Conservation (phyloP, 257 asterid genomes). For the Eucommia ulmoides region DNA sequence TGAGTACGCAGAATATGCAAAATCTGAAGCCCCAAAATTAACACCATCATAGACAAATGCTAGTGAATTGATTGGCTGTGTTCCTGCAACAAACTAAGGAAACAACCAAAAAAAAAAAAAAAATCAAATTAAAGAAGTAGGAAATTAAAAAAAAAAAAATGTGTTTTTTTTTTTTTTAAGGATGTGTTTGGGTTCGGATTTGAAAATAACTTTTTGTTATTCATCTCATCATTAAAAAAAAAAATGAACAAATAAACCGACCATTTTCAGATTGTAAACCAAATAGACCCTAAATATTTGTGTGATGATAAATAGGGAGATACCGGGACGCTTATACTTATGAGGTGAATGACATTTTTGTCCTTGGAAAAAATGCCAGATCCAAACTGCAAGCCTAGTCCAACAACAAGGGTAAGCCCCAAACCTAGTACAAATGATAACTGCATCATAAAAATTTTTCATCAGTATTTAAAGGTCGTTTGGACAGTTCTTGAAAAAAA, state of each 20-base stretch:
- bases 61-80: slow-evolving; percentile 80
- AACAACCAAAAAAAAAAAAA: neutral
- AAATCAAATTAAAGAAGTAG: neutral
- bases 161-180: no score
- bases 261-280: no score
- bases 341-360: slow-evolving; percentile 33
- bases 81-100: slow-evolving; percentile 80
- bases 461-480: no score
- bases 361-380: slow-evolving; percentile 55
- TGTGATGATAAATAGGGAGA: neutral
- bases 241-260: no score
- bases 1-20: slow-evolving; percentile 67
- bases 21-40: slow-evolving; percentile 84
- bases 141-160: neutral
- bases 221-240: no score
- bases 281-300: no score
- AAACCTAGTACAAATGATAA: slow-evolving; percentile 85
- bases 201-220: no score
- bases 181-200: no score
- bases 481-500: no score
- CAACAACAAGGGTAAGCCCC: slow-evolving; percentile 42
- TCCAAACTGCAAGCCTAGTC: slow-evolving; percentile 49
- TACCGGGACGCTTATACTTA: slow-evolving; percentile 66
- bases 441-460: slow-evolving; percentile 19
- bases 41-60: slow-evolving; percentile 90